phyloP scores from a whole-genome alignment of 345 rosid species.

The Populus ilicifolia region DNA sequence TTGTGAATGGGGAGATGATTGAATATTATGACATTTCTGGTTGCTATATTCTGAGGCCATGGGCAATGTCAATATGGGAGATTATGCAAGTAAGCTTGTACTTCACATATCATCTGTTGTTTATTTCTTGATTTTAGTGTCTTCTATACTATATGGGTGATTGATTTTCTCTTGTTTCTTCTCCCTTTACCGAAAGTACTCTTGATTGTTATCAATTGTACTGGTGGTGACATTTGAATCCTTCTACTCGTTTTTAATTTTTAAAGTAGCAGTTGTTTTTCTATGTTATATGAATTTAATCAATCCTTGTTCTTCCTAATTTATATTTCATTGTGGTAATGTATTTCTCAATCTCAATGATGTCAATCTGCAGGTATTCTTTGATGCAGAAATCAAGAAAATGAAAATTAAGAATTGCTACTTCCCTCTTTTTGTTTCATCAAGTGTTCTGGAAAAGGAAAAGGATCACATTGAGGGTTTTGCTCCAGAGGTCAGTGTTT shows the following conservation, averaged over 20 bases:
- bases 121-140: not conserved
- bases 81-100: conserved; percentile 69
- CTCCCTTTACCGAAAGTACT: not conserved
- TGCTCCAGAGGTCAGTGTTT: conserved; percentile 79
- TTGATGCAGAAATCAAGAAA: conserved; percentile 86
- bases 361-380: conserved; percentile 59
- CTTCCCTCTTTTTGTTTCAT: conserved; percentile 96
- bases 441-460: conserved; percentile 77
- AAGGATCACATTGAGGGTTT: conserved; percentile 94
- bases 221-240: not conserved
- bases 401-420: conserved; percentile 91
- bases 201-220: not conserved
- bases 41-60: conserved; percentile 92
- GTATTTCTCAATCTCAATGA: not conserved
- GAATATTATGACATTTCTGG: conserved; percentile 98
- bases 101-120: not conserved
- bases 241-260: not conserved
- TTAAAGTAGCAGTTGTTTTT: not conserved
- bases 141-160: not conserved
- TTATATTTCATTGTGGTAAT: not conserved
- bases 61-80: conserved; percentile 98
- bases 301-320: not conserved
- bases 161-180: not conserved
- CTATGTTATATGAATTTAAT: not conserved
- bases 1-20: conserved; percentile 85